Conservation (phyloP, 73 alveolate genomes). For the Effrenium voratum region DNA sequence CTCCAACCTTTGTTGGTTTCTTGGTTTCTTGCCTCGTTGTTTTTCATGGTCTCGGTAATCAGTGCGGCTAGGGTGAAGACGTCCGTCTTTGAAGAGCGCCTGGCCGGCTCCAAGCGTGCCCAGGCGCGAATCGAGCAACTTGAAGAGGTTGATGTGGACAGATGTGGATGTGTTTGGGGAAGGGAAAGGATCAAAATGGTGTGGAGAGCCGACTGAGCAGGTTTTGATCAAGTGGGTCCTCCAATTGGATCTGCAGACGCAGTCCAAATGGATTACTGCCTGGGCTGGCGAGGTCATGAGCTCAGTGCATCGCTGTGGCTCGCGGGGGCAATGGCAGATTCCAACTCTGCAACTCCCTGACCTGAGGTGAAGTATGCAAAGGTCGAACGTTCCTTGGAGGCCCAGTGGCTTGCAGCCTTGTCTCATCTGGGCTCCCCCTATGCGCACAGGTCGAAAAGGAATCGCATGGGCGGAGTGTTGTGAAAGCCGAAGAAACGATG, state of each 20-base stretch:
- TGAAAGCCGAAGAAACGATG: constrained; percentile 12
- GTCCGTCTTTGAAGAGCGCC: constrained; percentile 41
- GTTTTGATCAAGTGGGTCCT: constrained; percentile 73
- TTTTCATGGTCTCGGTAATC: too few relatives aligned
- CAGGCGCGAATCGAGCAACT: neutral
- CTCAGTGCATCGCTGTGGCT: neutral
- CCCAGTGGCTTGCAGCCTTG: neutral
- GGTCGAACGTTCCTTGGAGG: constrained; percentile 25
- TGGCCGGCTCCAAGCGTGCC: constrained; percentile 74
- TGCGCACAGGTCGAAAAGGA: constrained; percentile 44
- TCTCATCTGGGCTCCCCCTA: neutral
- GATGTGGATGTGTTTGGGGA: neutral
- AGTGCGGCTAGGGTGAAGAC: constrained; percentile 47
- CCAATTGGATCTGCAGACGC: constrained; percentile 11
- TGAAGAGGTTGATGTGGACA: neutral
- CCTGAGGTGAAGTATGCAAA: constrained; percentile 33
- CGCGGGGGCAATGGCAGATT: neutral
- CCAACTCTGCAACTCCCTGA: neutral
- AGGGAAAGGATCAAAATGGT: neutral
- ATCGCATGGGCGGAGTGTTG: constrained; percentile 20
- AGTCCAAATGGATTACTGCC: constrained; percentile 48
- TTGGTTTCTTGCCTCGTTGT: too few relatives aligned
- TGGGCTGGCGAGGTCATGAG: constrained; percentile 44
- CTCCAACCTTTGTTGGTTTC: too few relatives aligned
- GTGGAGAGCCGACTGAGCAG: neutral